phyloP scores from a whole-genome alignment of 164 flowering plant genomes.

The Vitis rotundifolia region DNA sequence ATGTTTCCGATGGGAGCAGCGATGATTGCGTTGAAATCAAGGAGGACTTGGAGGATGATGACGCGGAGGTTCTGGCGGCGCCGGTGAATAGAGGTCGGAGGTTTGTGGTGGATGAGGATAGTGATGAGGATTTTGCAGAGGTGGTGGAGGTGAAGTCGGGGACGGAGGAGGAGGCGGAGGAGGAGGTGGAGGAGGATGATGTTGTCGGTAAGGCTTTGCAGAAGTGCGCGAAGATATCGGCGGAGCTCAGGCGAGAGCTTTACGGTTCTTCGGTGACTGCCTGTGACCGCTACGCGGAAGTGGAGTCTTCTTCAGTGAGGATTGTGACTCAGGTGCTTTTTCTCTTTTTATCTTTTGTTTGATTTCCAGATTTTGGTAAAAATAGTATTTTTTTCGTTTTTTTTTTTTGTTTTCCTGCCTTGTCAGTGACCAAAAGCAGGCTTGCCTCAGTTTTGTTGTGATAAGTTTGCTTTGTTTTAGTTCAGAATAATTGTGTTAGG shows the following conservation, averaged over 20 bases:
- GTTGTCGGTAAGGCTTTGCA: conserved; percentile 84
- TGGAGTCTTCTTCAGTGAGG: conserved; percentile 65
- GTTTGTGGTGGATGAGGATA: conserved; percentile 66
- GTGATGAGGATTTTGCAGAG: conserved; percentile 43
- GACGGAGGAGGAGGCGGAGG: conserved; percentile 23
- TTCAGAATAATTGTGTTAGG: background rate
- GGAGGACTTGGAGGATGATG: conserved; percentile 62
- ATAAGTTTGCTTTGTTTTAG: too few species aligned
- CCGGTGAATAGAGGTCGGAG: conserved; percentile 51
- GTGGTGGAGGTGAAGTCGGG: conserved; percentile 23
- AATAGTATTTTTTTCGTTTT: background rate
- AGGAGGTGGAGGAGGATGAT: conserved; percentile 52
- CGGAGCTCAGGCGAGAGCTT: conserved; percentile 60
- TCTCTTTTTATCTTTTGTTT: background rate
- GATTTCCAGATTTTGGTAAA: background rate
- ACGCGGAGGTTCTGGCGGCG: conserved; percentile 30
- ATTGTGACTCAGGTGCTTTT: conserved; percentile 85
- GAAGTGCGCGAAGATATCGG: conserved; percentile 83
- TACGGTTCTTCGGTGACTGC: conserved; percentile 59
- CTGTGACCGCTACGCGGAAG: conserved; percentile 70
- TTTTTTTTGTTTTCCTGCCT: too few species aligned
- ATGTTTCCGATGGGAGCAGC: conserved; percentile 2
- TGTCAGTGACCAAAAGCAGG: too few species aligned
- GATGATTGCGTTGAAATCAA: conserved; percentile 31
- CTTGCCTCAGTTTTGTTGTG: too few species aligned